Evolutionary conservation across 345 rosid species (phyloP).

Genomic region (Salix purpurea): DNA sequence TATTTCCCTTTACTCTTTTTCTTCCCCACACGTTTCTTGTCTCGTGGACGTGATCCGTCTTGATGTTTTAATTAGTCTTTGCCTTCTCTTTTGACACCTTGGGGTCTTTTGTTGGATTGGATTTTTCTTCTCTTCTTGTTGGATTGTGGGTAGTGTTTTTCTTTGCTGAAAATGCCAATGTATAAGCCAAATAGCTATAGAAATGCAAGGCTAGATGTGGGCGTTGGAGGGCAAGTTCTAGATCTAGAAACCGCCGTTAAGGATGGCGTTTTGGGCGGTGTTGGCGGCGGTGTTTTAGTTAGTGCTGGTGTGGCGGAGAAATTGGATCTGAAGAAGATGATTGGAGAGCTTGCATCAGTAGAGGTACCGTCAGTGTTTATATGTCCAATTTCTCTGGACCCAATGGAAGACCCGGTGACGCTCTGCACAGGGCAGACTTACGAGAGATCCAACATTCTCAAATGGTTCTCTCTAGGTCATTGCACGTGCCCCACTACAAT

Average conservation of each 20-base stretch:
- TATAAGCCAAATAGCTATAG: constrained; percentile 36
- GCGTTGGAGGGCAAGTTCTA: constrained; percentile 50
- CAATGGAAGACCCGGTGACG: constrained; percentile 84
- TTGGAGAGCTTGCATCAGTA: constrained; percentile 49
- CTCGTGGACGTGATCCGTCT: constrained; percentile 15
- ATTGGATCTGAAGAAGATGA: constrained; percentile 64
- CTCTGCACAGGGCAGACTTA: constrained; percentile 82
- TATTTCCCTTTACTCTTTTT: neutral
- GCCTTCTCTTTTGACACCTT: constrained; percentile 8
- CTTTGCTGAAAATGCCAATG: constrained; percentile 42
- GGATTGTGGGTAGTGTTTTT: neutral
- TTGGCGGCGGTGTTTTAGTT: constrained; percentile 34
- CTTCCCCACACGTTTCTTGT: constrained; percentile 36
- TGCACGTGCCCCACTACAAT: constrained; percentile 76
- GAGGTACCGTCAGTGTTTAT: constrained; percentile 72
- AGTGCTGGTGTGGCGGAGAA: constrained; percentile 36
- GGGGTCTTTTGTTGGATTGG: constrained; percentile 2
- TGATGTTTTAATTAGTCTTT: neutral
- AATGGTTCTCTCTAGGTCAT: constrained; percentile 68
- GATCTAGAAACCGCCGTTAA: constrained; percentile 71
- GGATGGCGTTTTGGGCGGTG: constrained; percentile 63
- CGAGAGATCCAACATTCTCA: constrained; percentile 65
- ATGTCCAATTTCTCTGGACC: constrained; percentile 73
- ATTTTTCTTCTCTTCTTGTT: neutral
- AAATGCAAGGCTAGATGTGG: constrained; percentile 25